Conservation (phyloP, 352 stramenopile species). For the Pythium plurisporium region DNA sequence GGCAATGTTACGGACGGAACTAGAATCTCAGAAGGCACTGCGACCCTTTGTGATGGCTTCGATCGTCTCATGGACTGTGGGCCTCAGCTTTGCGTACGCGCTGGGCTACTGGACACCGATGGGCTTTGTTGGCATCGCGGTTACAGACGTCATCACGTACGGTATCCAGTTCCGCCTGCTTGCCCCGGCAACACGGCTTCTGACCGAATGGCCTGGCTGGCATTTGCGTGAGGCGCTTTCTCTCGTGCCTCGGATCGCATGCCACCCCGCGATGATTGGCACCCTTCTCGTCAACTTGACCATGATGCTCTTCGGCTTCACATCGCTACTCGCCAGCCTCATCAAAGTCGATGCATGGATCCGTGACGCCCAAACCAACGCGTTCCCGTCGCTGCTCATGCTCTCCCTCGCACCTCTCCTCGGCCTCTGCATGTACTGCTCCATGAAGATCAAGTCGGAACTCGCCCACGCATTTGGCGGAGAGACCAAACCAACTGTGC, state of each 20-base stretch:
- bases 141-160: slow-evolving; percentile 34
- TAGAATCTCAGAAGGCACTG: slow-evolving; percentile 7
- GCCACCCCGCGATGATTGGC: slow-evolving; percentile 29
- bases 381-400: slow-evolving; percentile 45
- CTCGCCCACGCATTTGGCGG: background rate
- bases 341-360: slow-evolving; percentile 51
- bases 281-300: slow-evolving; percentile 47
- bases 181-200: slow-evolving; percentile 21
- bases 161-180: slow-evolving; percentile 33
- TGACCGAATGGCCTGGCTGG: slow-evolving; percentile 33
- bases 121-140: slow-evolving; percentile 33
- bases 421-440: slow-evolving; percentile 34
- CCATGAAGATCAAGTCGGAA: slow-evolving; percentile 26
- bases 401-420: slow-evolving; percentile 47
- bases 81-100: slow-evolving; percentile 24
- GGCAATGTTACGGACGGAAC: slow-evolving; percentile 10
- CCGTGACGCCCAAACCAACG: slow-evolving; percentile 30
- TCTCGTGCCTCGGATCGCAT: slow-evolving; percentile 12
- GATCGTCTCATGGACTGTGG: slow-evolving; percentile 10
- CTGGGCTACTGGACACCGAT: slow-evolving; percentile 38
- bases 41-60: slow-evolving; percentile 5
- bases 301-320: slow-evolving; percentile 43
- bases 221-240: slow-evolving; percentile 21
- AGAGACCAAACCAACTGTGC: slow-evolving; percentile 6
- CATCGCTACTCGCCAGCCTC: slow-evolving; percentile 49